These are phyloP conservation scores for Heliamphora pulchella DNA, from an alignment of 179 eudicot species.

Conservation along the genomic window DNA sequence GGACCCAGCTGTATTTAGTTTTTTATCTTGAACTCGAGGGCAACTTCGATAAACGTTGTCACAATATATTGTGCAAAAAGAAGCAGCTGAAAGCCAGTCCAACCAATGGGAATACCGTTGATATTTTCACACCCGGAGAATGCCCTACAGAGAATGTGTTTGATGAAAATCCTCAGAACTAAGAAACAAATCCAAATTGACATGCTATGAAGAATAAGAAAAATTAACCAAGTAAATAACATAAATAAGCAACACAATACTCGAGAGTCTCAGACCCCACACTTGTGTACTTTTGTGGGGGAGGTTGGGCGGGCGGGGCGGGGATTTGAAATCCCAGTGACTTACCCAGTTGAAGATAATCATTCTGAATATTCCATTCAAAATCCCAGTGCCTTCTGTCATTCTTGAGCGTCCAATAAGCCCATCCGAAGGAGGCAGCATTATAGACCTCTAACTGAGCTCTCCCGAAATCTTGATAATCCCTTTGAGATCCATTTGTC, in stretches of 20 bases:
- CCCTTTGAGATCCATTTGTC: constrained; percentile 41
- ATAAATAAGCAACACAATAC: neutral
- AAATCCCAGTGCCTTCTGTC: constrained; percentile 77
- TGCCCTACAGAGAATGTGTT: constrained; percentile 33
- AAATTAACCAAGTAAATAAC: neutral
- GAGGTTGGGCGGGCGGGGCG: no score
- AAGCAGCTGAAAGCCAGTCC: constrained; percentile 33
- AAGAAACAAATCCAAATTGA: neutral
- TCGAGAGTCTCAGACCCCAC: no score
- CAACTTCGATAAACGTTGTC: constrained; percentile 12
- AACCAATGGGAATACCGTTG: constrained; percentile 15
- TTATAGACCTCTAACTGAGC: constrained; percentile 63
- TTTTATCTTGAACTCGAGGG: constrained; percentile 9
- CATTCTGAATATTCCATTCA: constrained; percentile 58
- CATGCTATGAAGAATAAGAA: neutral
- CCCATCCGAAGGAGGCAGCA: constrained; percentile 79
- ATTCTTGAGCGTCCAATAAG: constrained; percentile 85
- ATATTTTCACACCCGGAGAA: constrained; percentile 26
- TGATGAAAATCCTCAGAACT: neutral
- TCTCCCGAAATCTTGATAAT: constrained; percentile 55
- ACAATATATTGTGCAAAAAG: constrained; percentile 21
- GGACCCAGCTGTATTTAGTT: constrained; percentile 8
- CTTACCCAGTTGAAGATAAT: constrained; percentile 52
- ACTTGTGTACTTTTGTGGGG: no score
- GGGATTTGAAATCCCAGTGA: neutral